Evolutionary conservation across 805 yeast species (phyloP), one percentile per base, ranked within the genome.

Genomic region (Lipomyces orientalis): DNA sequence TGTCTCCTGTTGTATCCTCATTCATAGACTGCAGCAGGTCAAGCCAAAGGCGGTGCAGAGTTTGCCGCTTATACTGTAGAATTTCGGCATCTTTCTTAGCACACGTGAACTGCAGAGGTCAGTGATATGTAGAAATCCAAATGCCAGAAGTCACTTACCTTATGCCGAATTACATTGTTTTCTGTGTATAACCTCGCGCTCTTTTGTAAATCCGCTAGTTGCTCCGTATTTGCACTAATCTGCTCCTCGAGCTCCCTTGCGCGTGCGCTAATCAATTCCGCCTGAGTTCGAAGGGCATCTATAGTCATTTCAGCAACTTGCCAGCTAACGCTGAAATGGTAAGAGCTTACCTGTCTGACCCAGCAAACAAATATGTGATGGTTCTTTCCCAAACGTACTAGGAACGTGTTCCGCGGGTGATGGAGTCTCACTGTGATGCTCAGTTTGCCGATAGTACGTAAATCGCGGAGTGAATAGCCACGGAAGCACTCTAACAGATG

Each of bases 401-500:
- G 76, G 71, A 37, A 70, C 71, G 4, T 63, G 49, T 9, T 76
- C 78, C 19, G 71, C 70, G 31, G 34, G 34, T 25, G 34, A 25
- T 25, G 29, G 9, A 25, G 34, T 7, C 25, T 75, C 62, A 65
- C 76, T 70, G 69, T 81, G 64, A 74, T 78, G 82, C 83, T 1
- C 70, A 22, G 91, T 87, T 69, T 89, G 87, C 60, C 94, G 82
- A 68, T 85, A 79, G 76, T 91, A 93, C 2, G 88, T 81, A 75
- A 93, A 88, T 56, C 86, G 80, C 4, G 94, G 90, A 0, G 96
- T 82, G 76, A 80, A 87, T 72, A 91, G 73, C 69, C 93, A 78
- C 1, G 97, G 94, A 55, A 80, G 74, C 1, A 89, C 84, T 14
- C 78, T 80, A 58, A 91, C 81, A 71, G 75, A 73, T 2, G 81